These are phyloP conservation scores for Brasenia schreberi DNA, from an alignment of 164 flowering plant species.

Conservation along the genomic window DNA sequence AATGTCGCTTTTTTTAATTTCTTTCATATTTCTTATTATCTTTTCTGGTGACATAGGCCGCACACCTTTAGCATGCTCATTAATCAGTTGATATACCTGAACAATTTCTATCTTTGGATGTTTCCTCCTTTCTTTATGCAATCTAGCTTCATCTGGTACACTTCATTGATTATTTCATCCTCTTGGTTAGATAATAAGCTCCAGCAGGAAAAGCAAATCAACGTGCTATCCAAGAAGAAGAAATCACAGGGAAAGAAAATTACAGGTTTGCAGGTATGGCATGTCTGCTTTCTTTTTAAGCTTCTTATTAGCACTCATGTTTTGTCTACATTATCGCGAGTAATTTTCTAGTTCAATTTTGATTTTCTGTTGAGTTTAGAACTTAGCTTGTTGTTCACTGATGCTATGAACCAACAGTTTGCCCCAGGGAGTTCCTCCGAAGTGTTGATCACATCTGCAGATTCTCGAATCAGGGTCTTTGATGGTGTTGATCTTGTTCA, in stretches of 20 bases:
- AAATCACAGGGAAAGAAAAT: constrained; percentile 83
- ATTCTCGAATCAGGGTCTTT: constrained; percentile 83
- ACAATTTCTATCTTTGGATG: too few species aligned
- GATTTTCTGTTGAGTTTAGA: neutral
- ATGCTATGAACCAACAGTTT: constrained; percentile 40
- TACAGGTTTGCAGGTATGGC: constrained; percentile 87
- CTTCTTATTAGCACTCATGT: neutral
- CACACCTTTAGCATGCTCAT: too few species aligned
- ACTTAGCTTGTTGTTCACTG: neutral
- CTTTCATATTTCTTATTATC: too few species aligned
- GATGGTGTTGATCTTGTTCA: constrained; percentile 74
- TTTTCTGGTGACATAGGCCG: too few species aligned
- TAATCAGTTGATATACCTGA: too few species aligned
- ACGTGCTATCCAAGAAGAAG: constrained; percentile 79
- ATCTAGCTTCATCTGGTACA: neutral
- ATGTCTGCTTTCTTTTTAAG: neutral
- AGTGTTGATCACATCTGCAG: constrained; percentile 90
- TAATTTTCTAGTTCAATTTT: neutral
- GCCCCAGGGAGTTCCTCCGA: constrained; percentile 88
- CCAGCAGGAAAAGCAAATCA: constrained; percentile 55
- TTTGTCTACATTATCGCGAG: too few species aligned
- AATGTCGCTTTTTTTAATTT: too few species aligned
- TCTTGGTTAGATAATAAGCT: constrained; percentile 57
- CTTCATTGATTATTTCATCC: neutral
- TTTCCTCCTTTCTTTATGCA: too few species aligned